Conservation (phyloP, 2,329 filamentous ascomycete genomes). For the Penicillium digitatum region DNA sequence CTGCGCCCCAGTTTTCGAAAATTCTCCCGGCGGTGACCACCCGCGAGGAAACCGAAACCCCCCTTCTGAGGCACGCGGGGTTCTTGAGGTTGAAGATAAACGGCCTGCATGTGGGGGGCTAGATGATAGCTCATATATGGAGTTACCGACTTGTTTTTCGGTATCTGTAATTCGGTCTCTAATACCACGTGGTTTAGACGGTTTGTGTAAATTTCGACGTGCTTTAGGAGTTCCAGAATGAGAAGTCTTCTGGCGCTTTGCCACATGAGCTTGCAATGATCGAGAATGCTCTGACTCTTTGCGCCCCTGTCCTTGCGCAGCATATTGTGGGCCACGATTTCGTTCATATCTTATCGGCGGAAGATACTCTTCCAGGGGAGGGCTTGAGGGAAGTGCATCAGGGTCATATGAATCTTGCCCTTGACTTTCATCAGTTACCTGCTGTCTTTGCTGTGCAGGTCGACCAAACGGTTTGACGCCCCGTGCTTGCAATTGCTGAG, state of each 20-base stretch:
- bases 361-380: slow-evolving; percentile 29
- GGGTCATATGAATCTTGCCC: slow-evolving; percentile 33
- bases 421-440: slow-evolving; percentile 30
- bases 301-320: slow-evolving; percentile 3
- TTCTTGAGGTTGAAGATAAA: slow-evolving; percentile 25
- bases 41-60: slow-evolving; percentile 39
- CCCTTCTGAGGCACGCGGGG: slow-evolving; percentile 19
- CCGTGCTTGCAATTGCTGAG: slow-evolving; percentile 38
- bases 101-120: slow-evolving; percentile 42
- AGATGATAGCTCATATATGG: slow-evolving; percentile 34
- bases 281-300: not conserved
- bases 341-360: slow-evolving; percentile 23
- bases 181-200: slow-evolving; percentile 23
- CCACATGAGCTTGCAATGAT: slow-evolving; percentile 13
- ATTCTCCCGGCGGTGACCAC: slow-evolving; percentile 28
- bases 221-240: slow-evolving; percentile 15
- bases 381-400: slow-evolving; percentile 32
- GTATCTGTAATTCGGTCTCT: slow-evolving; percentile 24
- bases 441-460: slow-evolving; percentile 14
- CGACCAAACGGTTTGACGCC: slow-evolving; percentile 44
- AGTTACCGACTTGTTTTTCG: not conserved
- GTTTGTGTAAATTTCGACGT: slow-evolving; percentile 8
- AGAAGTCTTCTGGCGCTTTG: slow-evolving; percentile 38
- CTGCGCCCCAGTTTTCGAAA: slow-evolving; percentile 18
- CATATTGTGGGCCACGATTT: not conserved